Percentiles rank a stretch among this genome's conserved stretches.
These are phyloP conservation scores for Saccharomyces kudriavzevii DNA, from an alignment of 805 yeast genomes.

Conservation along the genomic window DNA sequence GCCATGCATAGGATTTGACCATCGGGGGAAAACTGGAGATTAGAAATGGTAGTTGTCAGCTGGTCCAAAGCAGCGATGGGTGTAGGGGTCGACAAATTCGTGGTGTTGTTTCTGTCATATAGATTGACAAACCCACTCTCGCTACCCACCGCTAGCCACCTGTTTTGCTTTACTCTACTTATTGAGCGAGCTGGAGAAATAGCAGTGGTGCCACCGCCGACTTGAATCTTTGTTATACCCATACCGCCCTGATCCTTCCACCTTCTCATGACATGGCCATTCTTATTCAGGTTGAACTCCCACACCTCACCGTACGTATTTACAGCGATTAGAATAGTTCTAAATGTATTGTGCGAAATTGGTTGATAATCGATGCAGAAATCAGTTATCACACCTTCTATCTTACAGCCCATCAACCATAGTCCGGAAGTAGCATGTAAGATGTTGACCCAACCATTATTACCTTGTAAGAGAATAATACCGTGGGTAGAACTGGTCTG, in stretches of 20 bases:
- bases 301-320: constrained; percentile 80
- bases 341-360: constrained; percentile 17
- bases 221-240: constrained; percentile 67
- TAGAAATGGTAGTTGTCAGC: constrained; percentile 70
- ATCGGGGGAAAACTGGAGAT: constrained; percentile 68
- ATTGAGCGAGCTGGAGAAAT: constrained; percentile 17
- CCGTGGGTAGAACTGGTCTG: constrained; percentile 42
- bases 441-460: constrained; percentile 85
- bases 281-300: constrained; percentile 59
- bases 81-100: constrained; percentile 22
- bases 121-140: constrained; percentile 83
- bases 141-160: constrained; percentile 86
- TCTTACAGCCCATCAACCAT: constrained; percentile 78
- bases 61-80: constrained; percentile 68
- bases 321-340: constrained; percentile 43
- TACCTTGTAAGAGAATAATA: constrained; percentile 67
- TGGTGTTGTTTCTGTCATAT: constrained; percentile 47
- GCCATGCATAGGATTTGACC: constrained; percentile 86
- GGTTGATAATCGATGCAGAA: constrained; percentile 37
- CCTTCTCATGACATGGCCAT: constrained; percentile 44
- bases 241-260: constrained; percentile 87
- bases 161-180: constrained; percentile 32
- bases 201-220: constrained; percentile 49
- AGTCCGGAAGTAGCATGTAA: constrained; percentile 73
- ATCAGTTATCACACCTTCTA: constrained; percentile 81